Percentiles rank a stretch among this genome's conserved stretches.
Evolutionary conservation across 2,329 filamentous ascomycete genomes (phyloP).

Genomic region (Bretziella fagacearum): DNA sequence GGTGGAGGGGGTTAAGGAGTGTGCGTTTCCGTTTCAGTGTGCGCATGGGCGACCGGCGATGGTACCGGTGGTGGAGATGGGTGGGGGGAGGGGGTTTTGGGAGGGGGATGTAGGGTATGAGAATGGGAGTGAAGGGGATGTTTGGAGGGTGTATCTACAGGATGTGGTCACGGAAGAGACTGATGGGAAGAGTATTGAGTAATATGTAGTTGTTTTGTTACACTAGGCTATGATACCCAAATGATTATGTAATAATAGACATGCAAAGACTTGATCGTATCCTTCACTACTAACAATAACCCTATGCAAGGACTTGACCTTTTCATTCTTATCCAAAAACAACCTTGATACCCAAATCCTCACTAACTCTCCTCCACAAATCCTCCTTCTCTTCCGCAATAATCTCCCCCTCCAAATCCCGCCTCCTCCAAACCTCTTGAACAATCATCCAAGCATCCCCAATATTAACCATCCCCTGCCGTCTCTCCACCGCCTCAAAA

Average conservation of each 20-base stretch:
- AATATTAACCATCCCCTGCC: slow-evolving; percentile 51
- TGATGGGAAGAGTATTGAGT: no score
- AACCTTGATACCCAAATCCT: slow-evolving; percentile 40
- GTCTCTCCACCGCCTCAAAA: slow-evolving; percentile 35
- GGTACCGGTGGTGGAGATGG: slow-evolving; percentile 42
- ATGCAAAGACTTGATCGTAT: no score
- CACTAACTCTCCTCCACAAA: slow-evolving; percentile 39
- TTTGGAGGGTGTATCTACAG: slow-evolving; percentile 11
- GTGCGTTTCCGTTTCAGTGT: slow-evolving; percentile 65
- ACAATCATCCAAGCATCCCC: slow-evolving; percentile 42
- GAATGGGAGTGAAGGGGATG: not conserved
- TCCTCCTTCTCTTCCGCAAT: slow-evolving; percentile 20
- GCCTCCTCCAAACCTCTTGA: slow-evolving; percentile 42
- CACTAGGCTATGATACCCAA: no score
- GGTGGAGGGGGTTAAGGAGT: slow-evolving; percentile 39
- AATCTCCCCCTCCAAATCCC: slow-evolving; percentile 22
- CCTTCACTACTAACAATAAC: no score
- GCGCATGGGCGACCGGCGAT: slow-evolving; percentile 60
- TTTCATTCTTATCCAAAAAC: slow-evolving; percentile 35
- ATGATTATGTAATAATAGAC: no score
- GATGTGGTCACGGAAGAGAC: no score
- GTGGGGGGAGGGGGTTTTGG: slow-evolving; percentile 15
- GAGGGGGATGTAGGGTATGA: not conserved
- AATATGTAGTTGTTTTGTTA: no score
- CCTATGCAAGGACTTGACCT: no score